Conservation (phyloP, 805 yeast genomes). For the Saturnispora silvae region DNA sequence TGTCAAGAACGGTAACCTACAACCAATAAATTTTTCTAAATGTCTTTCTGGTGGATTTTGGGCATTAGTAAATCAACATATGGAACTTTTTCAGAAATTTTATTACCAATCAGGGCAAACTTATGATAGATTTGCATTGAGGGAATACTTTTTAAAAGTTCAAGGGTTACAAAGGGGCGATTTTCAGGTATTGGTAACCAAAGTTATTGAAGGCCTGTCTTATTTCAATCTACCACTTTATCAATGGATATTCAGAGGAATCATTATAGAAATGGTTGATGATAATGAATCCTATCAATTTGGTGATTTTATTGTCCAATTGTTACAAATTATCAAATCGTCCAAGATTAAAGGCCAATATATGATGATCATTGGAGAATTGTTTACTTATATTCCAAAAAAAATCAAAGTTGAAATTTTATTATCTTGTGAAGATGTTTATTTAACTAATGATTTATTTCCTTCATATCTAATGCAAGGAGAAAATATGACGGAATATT, state of each 20-base stretch:
- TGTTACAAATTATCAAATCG: slow-evolving; percentile 4
- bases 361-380: slow-evolving; percentile 23
- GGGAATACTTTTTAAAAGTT: slow-evolving; percentile 7
- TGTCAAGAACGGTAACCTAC: not conserved
- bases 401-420: slow-evolving; percentile 25
- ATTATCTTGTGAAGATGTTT: slow-evolving; percentile 30
- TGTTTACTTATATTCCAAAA: slow-evolving; percentile 30
- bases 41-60: slow-evolving; percentile 18
- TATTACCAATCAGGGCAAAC: slow-evolving; percentile 11
- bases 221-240: slow-evolving; percentile 33
- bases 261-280: slow-evolving; percentile 17
- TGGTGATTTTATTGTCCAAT: slow-evolving; percentile 6
- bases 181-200: not conserved
- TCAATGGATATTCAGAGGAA: slow-evolving; percentile 29
- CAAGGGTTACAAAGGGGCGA: too few species aligned
- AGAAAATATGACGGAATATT: slow-evolving; percentile 27
- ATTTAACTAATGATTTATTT: slow-evolving; percentile 31
- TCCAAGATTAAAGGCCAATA: not conserved
- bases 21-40: not conserved
- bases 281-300: slow-evolving; percentile 5
- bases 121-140: slow-evolving; percentile 4
- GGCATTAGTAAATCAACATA: slow-evolving; percentile 14
- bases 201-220: slow-evolving; percentile 17
- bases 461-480: slow-evolving; percentile 21
- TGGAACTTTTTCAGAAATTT: slow-evolving; percentile 14